Conservation (phyloP, 441 rosid genomes). For the Adansonia grandidieri region DNA sequence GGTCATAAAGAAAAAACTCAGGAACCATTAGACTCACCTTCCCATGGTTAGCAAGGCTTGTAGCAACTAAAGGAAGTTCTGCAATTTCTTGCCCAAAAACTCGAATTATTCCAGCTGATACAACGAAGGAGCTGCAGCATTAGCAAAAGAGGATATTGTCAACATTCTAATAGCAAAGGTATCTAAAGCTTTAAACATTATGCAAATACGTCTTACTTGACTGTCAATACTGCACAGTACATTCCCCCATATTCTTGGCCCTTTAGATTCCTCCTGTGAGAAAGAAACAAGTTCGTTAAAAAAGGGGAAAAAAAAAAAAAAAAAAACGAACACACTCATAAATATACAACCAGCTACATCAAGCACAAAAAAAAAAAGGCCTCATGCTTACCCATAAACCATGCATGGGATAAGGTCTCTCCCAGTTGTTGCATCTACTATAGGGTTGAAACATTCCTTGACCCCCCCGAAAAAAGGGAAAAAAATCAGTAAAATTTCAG, state of each 20-base stretch:
- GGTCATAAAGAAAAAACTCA: slow-evolving; percentile 1
- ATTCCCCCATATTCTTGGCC: slow-evolving; percentile 56
- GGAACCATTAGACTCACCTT: slow-evolving; percentile 49
- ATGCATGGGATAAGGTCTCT: slow-evolving; percentile 59
- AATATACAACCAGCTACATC: neutral
- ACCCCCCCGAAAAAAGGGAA: neutral
- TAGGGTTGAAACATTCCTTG: slow-evolving; percentile 59
- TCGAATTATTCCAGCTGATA: slow-evolving; percentile 53
- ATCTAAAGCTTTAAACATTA: slow-evolving; percentile 4
- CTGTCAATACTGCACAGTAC: slow-evolving; percentile 52
- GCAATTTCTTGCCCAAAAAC: slow-evolving; percentile 55
- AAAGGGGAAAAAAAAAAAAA: neutral
- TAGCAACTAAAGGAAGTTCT: slow-evolving; percentile 57
- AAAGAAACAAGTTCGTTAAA: slow-evolving; percentile 20
- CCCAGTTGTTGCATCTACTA: slow-evolving; percentile 50
- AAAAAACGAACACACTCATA: neutral
- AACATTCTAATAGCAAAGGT: slow-evolving; percentile 1
- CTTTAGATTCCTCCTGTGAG: slow-evolving; percentile 46
- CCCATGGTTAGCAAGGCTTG: slow-evolving; percentile 55
- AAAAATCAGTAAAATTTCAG: neutral
- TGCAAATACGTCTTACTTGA: slow-evolving; percentile 41
- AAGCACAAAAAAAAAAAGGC: neutral
- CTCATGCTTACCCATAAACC: slow-evolving; percentile 56
- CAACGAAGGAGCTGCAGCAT: slow-evolving; percentile 50
- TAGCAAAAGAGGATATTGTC: slow-evolving; percentile 22